phyloP scores from a whole-genome alignment of 257 asterid species.

The Solanum gandarillasii region DNA sequence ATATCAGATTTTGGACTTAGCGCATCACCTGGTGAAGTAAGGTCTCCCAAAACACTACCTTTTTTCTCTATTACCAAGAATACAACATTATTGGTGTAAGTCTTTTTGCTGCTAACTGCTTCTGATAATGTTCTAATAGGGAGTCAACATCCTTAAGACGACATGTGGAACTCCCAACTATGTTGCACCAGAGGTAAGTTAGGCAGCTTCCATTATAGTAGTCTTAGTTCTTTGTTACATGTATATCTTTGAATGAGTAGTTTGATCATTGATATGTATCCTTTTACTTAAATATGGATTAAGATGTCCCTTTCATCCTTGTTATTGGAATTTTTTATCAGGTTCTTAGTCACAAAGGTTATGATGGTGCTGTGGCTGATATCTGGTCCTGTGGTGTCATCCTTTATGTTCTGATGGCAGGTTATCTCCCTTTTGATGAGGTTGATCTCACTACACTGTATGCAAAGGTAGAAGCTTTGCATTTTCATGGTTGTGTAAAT shows the following conservation, averaged over 20 bases:
- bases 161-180: slow-evolving; percentile 99
- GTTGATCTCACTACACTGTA: slow-evolving; percentile 88
- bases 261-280: not conserved
- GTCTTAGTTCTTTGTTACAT: not conserved
- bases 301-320: not conserved
- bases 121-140: slow-evolving; percentile 29
- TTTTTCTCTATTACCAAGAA: not conserved
- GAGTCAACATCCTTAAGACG: slow-evolving; percentile 80
- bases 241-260: not conserved
- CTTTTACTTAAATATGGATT: not conserved
- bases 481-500: not conserved
- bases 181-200: slow-evolving; percentile 92
- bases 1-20: slow-evolving; percentile 99
- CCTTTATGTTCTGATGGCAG: slow-evolving; percentile 91
- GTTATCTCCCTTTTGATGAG: slow-evolving; percentile 98
- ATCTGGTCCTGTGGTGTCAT: slow-evolving; percentile 98
- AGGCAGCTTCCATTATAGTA: not conserved
- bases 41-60: not conserved
- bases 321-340: slow-evolving; percentile 1
- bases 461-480: slow-evolving; percentile 55
- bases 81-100: not conserved
- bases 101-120: slow-evolving; percentile 18
- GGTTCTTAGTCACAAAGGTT: slow-evolving; percentile 98
- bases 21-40: slow-evolving; percentile 80
- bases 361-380: slow-evolving; percentile 94